These are phyloP conservation scores for Alternaria burnsii DNA, from an alignment of 2,329 filamentous ascomycete species.

Conservation along the genomic window DNA sequence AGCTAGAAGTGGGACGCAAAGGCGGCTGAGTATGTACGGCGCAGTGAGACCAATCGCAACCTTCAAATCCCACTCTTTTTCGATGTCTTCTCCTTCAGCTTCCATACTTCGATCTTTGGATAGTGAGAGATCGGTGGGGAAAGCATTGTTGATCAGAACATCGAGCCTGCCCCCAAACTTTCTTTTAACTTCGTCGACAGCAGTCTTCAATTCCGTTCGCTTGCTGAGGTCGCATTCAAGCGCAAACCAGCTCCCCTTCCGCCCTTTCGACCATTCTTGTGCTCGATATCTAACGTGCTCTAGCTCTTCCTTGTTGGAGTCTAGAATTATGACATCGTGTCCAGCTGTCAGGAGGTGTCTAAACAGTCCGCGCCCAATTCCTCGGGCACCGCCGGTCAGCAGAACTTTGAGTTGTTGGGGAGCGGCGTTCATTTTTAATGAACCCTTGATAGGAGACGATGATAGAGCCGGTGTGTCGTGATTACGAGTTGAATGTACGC, in stretches of 20 bases:
- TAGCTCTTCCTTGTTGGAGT: constrained; percentile 54
- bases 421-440: constrained; percentile 5
- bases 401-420: constrained; percentile 39
- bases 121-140: constrained; percentile 40
- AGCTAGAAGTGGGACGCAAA: constrained; percentile 43
- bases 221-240: constrained; percentile 53
- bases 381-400: constrained; percentile 56
- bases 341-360: constrained; percentile 54
- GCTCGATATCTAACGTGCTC: constrained; percentile 45
- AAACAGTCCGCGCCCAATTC: constrained; percentile 57
- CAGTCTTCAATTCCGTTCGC: constrained; percentile 46
- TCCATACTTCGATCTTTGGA: constrained; percentile 40
- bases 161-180: constrained; percentile 48
- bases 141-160: constrained; percentile 49
- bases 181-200: constrained; percentile 47
- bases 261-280: constrained; percentile 33
- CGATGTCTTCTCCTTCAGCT: constrained; percentile 39
- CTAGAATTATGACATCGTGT: constrained; percentile 58
- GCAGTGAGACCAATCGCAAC: constrained; percentile 47
- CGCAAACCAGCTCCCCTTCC: constrained; percentile 27
- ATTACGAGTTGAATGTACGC: background rate
- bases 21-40: constrained; percentile 42
- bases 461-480: background rate
- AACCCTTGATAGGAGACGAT: background rate
- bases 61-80: constrained; percentile 47